Evolutionary conservation across 176 grass and related monocot genomes (phyloP), one percentile per base, ranked within the genome.

Genomic region (Hsuehochloa calcarea): DNA sequence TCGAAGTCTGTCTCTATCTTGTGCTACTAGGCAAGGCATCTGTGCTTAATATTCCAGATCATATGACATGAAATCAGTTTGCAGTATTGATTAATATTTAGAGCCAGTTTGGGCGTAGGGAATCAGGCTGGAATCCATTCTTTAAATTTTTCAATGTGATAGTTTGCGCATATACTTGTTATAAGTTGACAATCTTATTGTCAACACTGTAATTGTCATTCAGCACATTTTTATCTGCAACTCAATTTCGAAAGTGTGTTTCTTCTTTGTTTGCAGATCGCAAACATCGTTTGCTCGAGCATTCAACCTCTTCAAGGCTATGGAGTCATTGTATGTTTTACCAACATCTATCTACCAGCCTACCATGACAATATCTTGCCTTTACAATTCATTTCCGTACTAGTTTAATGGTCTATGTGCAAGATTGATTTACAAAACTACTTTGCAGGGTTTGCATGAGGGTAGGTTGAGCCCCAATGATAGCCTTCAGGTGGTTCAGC

Each of bases 301-400:
- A 98, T 98, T 83, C 96, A 98, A 67, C 93, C 96, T 67, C 89
- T 95, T 72, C 89, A 95, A 40, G 85, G 78, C 68, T 73, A 87
- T 69, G 78, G n/a, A 19, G 40, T 89, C 55, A 79, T 87, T 73
- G 96, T 98, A 77, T 35, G 89, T 88, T 80, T 72, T 83, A 40
- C 50, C n/a, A 25, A 49, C 15, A 72, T 10, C 55, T 76, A 19
- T 62, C 23, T 82, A 70, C 2, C 26, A 29, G 29, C 29, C 29
- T 29, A 1, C 9, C 2, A 6, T 66, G 10, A 66, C 40, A 26
- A 31, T 3, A 39, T 72, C 3, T 62, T 52, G 3, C 29, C 5
- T 7, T 41, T 66, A 43, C 2, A 71, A 59, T 0, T 38, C 15
- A 66, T 65, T 66, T 27, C 12, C 26, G 29, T 75, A 40, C 22